Percentiles rank a stretch among this genome's conserved stretches.
Conservation (phyloP, 768 basidiomycete species). For the Naganishia randhawae region DNA sequence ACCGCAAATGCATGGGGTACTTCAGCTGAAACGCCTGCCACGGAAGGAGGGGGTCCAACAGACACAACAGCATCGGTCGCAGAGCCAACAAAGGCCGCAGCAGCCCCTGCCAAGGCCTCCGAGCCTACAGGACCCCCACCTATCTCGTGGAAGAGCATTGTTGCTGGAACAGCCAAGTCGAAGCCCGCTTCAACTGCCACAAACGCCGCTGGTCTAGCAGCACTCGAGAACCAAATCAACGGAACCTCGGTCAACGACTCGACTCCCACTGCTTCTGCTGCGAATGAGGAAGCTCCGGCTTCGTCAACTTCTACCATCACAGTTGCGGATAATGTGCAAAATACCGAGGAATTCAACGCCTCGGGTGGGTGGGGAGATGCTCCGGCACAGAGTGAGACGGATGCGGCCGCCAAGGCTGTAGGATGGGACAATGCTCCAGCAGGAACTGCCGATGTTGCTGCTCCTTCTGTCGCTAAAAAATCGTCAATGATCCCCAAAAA, state of each 20-base stretch:
- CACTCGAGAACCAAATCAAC: constrained; percentile 14
- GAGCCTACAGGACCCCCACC: constrained; percentile 14
- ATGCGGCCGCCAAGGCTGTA: constrained; percentile 45
- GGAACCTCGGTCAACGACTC: background rate
- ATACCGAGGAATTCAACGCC: constrained; percentile 45
- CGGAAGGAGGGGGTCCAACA: background rate
- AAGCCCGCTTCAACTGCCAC: constrained; percentile 14
- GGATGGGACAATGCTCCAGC: constrained; percentile 31
- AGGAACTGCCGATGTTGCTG: constrained; percentile 28
- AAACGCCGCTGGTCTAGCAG: constrained; percentile 16
- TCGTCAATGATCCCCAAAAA: constrained; percentile 35
- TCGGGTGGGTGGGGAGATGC: constrained; percentile 49
- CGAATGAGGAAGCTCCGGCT: constrained; percentile 37
- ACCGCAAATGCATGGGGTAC: constrained; percentile 19
- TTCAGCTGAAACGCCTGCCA: constrained; percentile 1
- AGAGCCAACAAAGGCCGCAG: constrained; percentile 1
- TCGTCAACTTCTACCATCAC: constrained; percentile 35
- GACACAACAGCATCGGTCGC: background rate
- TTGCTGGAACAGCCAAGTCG: constrained; percentile 19
- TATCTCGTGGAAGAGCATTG: constrained; percentile 23
- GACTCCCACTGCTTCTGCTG: too few species aligned
- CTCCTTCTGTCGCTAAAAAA: constrained; percentile 37
- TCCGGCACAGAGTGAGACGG: constrained; percentile 43
- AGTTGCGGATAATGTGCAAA: constrained; percentile 27
- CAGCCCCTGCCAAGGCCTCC: constrained; percentile 12